A percentile compares a stretch with the other conserved stretches of the same genome.
These are phyloP conservation scores for Elaphomyces granulatus DNA, from an alignment of 495 filamentous ascomycete species.

Conservation along the genomic window DNA sequence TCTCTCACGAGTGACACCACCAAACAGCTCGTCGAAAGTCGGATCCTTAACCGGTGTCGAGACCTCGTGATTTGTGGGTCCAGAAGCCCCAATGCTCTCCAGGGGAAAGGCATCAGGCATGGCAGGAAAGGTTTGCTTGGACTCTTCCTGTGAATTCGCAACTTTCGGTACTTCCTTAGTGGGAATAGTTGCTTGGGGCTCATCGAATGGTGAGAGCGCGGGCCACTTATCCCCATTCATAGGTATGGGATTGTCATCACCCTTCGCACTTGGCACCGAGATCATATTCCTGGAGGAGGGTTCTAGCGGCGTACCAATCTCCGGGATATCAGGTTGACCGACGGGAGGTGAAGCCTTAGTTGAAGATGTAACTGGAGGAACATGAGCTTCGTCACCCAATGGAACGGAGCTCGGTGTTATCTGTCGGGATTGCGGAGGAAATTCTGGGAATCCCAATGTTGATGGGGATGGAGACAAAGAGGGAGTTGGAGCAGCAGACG, in stretches of 20 bases:
- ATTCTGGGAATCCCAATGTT: slow-evolving; percentile 39
- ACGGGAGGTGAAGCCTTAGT: slow-evolving; percentile 70
- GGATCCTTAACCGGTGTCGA: slow-evolving; percentile 18
- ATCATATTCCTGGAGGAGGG: slow-evolving; percentile 20
- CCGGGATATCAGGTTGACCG: slow-evolving; percentile 37
- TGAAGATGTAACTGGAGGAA: slow-evolving; percentile 59
- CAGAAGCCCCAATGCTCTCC: slow-evolving; percentile 11
- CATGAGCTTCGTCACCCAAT: slow-evolving; percentile 39
- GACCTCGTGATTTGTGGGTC: slow-evolving; percentile 14
- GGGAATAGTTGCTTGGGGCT: slow-evolving; percentile 21
- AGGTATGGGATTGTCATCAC: no score
- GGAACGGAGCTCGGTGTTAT: slow-evolving; percentile 57
- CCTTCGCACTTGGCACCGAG: no score
- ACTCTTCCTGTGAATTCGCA: no score
- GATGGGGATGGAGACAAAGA: slow-evolving; percentile 48
- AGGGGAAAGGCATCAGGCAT: slow-evolving; percentile 4
- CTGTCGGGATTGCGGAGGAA: slow-evolving; percentile 53
- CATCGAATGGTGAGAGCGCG: slow-evolving; percentile 29
- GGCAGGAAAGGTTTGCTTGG: no score
- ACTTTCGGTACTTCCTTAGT: no score
- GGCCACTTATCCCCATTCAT: no score
- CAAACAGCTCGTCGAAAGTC: slow-evolving; percentile 41
- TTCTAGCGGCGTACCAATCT: slow-evolving; percentile 45
- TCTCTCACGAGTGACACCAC: slow-evolving; percentile 38
- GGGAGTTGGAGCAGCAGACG: slow-evolving; percentile 39